These are phyloP conservation scores for Salix dunnii DNA, from an alignment of 345 rosid genomes.

Conservation along the genomic window DNA sequence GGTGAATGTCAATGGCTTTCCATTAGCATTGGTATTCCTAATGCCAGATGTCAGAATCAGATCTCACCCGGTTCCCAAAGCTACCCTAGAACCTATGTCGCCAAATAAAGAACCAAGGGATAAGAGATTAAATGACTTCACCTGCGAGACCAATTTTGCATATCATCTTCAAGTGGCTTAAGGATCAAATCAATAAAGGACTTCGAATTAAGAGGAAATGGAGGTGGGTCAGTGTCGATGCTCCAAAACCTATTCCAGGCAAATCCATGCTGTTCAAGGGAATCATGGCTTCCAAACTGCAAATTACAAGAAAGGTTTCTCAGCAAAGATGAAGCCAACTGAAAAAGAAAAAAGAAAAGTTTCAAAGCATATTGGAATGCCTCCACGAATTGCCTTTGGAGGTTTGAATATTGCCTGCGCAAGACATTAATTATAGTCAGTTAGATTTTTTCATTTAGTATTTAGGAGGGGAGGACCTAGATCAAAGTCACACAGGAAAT, in stretches of 20 bases:
- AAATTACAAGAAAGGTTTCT: too few species aligned
- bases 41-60: too few species aligned
- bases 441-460: not conserved
- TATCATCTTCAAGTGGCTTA: too few species aligned
- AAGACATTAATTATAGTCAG: constrained; percentile 14
- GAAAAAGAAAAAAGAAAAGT: constrained; percentile 17
- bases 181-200: too few species aligned
- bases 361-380: constrained; percentile 80
- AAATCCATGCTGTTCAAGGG: too few species aligned
- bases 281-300: too few species aligned
- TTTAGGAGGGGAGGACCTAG: not conserved
- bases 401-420: constrained; percentile 72
- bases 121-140: constrained; percentile 22
- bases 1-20: too few species aligned
- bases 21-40: too few species aligned
- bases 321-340: constrained; percentile 9
- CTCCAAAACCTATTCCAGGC: too few species aligned
- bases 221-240: too few species aligned
- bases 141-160: constrained; percentile 85
- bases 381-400: constrained; percentile 90
- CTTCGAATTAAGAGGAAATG: too few species aligned
- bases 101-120: not conserved
- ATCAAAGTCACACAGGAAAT: not conserved
- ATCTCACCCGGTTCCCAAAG: too few species aligned
- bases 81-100: not conserved